Conservation (phyloP, 2,329 filamentous ascomycete species). For the Blumeria hordei region DNA sequence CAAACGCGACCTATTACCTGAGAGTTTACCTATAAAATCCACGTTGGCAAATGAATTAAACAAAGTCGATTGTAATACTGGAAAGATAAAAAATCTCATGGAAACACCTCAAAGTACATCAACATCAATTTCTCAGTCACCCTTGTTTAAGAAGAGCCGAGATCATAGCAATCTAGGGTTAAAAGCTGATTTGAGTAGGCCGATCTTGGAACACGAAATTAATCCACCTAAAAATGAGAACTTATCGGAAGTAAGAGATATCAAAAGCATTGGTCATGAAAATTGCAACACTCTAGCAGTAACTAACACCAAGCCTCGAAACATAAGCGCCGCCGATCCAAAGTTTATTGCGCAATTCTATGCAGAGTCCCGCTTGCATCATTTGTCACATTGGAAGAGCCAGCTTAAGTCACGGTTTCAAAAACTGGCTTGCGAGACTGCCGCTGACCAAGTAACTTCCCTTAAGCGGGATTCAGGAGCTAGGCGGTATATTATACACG, state of each 20-base stretch:
- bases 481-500: constrained; percentile 70
- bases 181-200: too few species aligned
- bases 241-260: constrained; percentile 7
- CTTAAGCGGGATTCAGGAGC: constrained; percentile 32
- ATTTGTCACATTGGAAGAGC: constrained; percentile 90
- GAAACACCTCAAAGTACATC: not conserved
- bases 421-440: constrained; percentile 48
- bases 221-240: not conserved
- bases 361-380: constrained; percentile 79
- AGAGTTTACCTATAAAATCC: constrained; percentile 13
- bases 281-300: constrained; percentile 76
- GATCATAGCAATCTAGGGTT: too few species aligned
- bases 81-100: not conserved
- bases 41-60: constrained; percentile 1
- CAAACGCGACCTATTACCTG: constrained; percentile 6
- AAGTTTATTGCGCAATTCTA: constrained; percentile 90
- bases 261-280: constrained; percentile 45
- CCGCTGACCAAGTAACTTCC: constrained; percentile 20
- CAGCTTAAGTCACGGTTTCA: constrained; percentile 80
- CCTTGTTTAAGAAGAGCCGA: too few species aligned
- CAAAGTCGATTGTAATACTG: too few species aligned
- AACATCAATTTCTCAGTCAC: too few species aligned
- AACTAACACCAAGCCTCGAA: constrained; percentile 61
- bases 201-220: too few species aligned
- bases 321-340: constrained; percentile 78